Percentiles rank a stretch among this genome's conserved stretches.
phyloP scores from a whole-genome alignment of 495 filamentous ascomycete genomes.

The Talaromyces trachyspermus region DNA sequence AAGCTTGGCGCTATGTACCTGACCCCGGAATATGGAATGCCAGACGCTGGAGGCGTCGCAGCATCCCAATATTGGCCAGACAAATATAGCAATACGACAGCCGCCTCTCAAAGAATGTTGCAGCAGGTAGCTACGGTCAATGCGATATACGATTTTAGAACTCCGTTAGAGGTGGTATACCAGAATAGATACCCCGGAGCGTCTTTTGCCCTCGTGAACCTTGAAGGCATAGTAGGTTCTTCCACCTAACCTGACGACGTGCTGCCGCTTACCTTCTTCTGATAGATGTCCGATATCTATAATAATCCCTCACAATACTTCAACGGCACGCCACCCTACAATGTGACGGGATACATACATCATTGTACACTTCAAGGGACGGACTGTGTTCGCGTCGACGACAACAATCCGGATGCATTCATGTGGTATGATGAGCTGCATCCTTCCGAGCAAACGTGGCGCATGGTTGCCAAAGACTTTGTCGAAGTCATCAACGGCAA shows the following conservation, averaged over 20 bases:
- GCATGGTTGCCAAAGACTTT: conserved; percentile 51
- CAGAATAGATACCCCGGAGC: background rate
- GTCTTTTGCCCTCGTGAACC: background rate
- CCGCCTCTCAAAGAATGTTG: background rate
- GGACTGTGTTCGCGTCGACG: conserved; percentile 16
- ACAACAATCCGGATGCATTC: conserved; percentile 28
- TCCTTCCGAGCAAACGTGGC: conserved; percentile 47
- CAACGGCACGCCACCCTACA: conserved; percentile 46
- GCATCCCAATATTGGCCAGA: conserved; percentile 1
- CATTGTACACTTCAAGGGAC: conserved; percentile 38
- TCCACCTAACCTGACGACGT: background rate
- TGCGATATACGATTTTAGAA: background rate
- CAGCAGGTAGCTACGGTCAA: background rate
- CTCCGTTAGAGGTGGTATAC: background rate
- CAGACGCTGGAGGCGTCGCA: background rate
- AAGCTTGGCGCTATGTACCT: background rate
- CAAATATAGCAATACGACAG: background rate
- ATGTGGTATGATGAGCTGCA: conserved; percentile 58
- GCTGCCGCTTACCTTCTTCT: background rate
- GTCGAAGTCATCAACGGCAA: conserved; percentile 47
- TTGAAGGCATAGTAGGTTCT: background rate
- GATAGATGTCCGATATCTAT: conserved; percentile 52
- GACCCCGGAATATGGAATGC: background rate
- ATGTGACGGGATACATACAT: conserved; percentile 45
- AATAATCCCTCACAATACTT: conserved; percentile 49